These are phyloP conservation scores for Akanthomyces uredinophilus DNA, from an alignment of 2,329 filamentous ascomycete genomes.

Conservation along the genomic window DNA sequence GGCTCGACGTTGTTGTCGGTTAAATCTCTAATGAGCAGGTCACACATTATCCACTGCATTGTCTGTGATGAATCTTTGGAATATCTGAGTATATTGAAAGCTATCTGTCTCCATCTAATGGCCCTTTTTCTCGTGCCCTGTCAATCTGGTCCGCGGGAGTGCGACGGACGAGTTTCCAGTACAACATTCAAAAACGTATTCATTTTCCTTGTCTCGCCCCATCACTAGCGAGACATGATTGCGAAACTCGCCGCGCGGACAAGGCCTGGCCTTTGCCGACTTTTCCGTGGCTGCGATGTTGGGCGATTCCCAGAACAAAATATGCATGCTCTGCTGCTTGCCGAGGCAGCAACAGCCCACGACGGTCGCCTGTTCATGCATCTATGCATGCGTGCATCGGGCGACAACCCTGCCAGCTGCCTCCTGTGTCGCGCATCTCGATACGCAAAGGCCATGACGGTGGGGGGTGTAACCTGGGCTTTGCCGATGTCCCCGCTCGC, in stretches of 20 bases:
- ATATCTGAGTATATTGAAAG: not conserved
- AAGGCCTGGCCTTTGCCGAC: not conserved
- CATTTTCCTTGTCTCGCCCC: not conserved
- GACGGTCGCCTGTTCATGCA: not conserved
- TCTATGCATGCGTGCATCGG: constrained; percentile 6
- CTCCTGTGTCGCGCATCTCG: constrained; percentile 4
- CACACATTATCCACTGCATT: too few relatives aligned
- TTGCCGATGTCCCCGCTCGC: constrained; percentile 6
- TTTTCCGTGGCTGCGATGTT: not conserved
- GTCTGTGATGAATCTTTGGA: too few relatives aligned
- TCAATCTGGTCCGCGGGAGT: not conserved
- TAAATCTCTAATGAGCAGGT: not conserved
- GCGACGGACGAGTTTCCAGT: not conserved
- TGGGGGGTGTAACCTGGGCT: constrained; percentile 7
- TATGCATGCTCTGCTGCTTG: not conserved
- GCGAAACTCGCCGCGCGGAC: not conserved
- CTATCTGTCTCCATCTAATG: not conserved
- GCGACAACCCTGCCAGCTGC: constrained; percentile 6
- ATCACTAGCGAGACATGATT: not conserved
- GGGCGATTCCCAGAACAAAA: not conserved
- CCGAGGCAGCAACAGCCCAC: not conserved
- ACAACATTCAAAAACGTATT: constrained; percentile 8
- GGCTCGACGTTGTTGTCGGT: not conserved
- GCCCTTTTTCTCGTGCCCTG: not conserved
- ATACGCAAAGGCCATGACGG: constrained; percentile 8